phyloP scores from a whole-genome alignment of 495 filamentous ascomycete species.

The Pseudevernia furfuracea region DNA sequence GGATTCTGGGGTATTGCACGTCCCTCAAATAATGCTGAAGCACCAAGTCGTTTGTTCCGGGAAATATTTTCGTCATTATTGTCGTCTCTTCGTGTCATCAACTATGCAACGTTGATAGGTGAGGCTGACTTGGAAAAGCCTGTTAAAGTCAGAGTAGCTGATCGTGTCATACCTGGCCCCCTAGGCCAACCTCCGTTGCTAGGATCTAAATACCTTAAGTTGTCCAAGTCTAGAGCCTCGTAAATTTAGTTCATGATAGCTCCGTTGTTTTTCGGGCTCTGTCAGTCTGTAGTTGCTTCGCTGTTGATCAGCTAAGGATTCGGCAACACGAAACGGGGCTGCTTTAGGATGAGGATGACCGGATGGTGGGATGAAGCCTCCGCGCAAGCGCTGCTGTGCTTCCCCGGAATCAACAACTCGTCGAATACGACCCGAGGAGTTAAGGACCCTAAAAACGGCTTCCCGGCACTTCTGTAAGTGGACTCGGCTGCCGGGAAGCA shows the following conservation, averaged over 20 bases:
- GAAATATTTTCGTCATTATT: not conserved
- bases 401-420: not conserved
- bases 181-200: not conserved
- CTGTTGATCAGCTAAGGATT: not conserved
- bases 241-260: not conserved
- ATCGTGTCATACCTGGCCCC: not conserved
- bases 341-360: not conserved
- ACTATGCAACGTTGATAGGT: not conserved
- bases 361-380: slow-evolving; percentile 1
- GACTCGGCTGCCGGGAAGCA: slow-evolving; percentile 8
- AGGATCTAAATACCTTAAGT: not conserved
- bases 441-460: slow-evolving; percentile 11
- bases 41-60: not conserved
- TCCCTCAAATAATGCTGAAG: not conserved
- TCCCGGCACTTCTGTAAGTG: slow-evolving; percentile 12
- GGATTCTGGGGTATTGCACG: not conserved
- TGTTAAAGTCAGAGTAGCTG: not conserved
- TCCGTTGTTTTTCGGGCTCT: too few species aligned
- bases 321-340: not conserved
- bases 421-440: not conserved
- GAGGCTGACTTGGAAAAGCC: not conserved
- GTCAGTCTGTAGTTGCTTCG: not conserved
- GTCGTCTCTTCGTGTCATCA: not conserved
- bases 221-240: not conserved
- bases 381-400: not conserved